Base-by-base conservation (phyloP, 1,284 basidiomycete genomes). In the Vanrija humicola region DNA sequence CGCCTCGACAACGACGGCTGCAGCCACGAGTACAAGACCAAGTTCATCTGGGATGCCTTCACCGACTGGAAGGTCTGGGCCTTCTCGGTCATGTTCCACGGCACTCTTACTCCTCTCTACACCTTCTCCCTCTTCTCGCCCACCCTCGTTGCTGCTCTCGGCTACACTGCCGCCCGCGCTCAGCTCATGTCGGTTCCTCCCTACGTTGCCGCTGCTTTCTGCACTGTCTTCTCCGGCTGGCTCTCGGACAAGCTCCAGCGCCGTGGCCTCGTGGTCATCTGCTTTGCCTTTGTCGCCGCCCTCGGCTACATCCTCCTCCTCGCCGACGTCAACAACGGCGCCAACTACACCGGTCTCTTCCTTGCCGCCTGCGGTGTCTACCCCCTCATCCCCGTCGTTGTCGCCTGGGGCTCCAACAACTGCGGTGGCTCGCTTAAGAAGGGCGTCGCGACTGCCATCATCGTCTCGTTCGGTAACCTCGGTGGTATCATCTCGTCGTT, bases 141-240 rank as follows among this genome's bases (percentile, higher is more conserved):
- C 43, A 77, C 71, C 9, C 61, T 74, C 40, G 56, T 62, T 6
- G 61, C 58, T 53, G 69, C 66, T 44, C 61, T 72, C 40, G 86
- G 87, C 6, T 89, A 80, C 74, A 75, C 76, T 10, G 86, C 87
- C 7, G 87, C 86, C 0, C 79, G 79, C 2, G 87, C 87, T n/a
- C 88, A 89, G 72, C 78, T 89, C 25, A 64, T 70, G 63, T 62
- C 60, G 18, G 64, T 64, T 19, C 68, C 68, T n/a, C 68, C 67
- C 18, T 69, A 71, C 60, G 59, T 71, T 26, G 53, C 68, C 48
- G 68, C 72, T 4, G 66, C 72, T n/a, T 54, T 68, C 42, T 46
- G 64, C 38, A 72, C 70, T n/a, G 52, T 77, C 48, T 39, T 64
- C 28, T 66, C 69, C 6, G 73, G 75, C 15, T 72, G 61, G 48